These are phyloP conservation scores for Ailanthus altissimus DNA, from an alignment of 345 rosid genomes.

Conservation along the genomic window DNA sequence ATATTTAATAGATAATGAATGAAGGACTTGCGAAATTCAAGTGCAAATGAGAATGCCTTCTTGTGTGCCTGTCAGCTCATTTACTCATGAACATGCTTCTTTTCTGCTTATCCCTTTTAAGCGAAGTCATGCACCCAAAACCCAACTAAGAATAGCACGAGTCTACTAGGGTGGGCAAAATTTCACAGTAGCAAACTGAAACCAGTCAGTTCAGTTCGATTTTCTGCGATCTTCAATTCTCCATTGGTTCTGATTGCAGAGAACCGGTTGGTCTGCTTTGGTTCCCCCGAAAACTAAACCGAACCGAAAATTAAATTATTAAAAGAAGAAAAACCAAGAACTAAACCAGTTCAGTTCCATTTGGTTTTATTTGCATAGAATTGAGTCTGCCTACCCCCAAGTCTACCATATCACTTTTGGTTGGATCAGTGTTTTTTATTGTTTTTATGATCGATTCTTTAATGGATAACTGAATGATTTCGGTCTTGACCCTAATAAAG, in stretches of 20 bases:
- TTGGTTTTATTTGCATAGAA: too few species aligned
- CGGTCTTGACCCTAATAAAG: not conserved
- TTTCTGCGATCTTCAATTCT: too few species aligned
- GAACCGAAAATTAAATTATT: too few species aligned
- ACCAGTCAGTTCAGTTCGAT: too few species aligned
- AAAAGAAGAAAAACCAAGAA: too few species aligned
- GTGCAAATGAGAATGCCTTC: not conserved
- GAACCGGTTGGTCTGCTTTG: too few species aligned
- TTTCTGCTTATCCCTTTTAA: conserved; percentile 3
- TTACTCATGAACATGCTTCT: not conserved
- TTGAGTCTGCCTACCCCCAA: not conserved
- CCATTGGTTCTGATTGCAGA: too few species aligned
- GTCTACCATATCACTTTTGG: conserved; percentile 1
- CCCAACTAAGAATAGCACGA: not conserved
- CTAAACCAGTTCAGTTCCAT: too few species aligned
- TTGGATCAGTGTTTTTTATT: not conserved
- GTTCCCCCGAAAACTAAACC: too few species aligned
- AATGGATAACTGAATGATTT: not conserved
- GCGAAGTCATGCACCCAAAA: not conserved
- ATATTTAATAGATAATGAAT: not conserved
- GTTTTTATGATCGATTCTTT: not conserved
- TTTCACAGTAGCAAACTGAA: too few species aligned
- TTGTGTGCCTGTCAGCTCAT: not conserved
- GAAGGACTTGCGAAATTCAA: not conserved
- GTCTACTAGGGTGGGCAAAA: too few species aligned